Conservation (phyloP, 169 alveolate species). For the Plasmodium malariae region DNA sequence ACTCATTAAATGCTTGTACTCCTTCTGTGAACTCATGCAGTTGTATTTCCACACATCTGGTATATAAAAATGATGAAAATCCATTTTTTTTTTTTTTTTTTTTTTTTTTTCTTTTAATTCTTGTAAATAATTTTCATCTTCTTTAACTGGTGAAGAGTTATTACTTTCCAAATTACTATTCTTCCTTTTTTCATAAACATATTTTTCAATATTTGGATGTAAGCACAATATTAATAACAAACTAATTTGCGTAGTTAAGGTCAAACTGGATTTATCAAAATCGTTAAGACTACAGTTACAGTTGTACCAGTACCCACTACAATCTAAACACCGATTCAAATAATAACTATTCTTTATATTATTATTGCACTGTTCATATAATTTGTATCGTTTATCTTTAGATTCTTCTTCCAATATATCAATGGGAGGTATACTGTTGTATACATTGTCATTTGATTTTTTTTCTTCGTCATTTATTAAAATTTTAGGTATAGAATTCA, state of each 20-base stretch:
- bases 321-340: constrained; percentile 44
- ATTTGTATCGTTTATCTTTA: constrained; percentile 5
- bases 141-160: constrained; percentile 6
- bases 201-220: constrained; percentile 71
- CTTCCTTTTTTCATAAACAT: constrained; percentile 65
- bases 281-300: constrained; percentile 60
- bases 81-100: constrained; percentile 32
- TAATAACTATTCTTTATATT: neutral
- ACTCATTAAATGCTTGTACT: constrained; percentile 32
- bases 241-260: constrained; percentile 68
- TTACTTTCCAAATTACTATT: neutral
- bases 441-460: neutral
- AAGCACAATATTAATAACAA: constrained; percentile 55
- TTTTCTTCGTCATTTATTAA: constrained; percentile 14
- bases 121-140: constrained; percentile 15
- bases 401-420: neutral
- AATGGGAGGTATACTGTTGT: neutral
- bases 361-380: constrained; percentile 25
- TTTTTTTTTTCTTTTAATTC: constrained; percentile 39
- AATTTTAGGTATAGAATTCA: neutral
- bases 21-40: constrained; percentile 71
- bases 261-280: constrained; percentile 28
- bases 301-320: constrained; percentile 62
- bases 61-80: constrained; percentile 28
- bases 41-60: constrained; percentile 71